Evolutionary conservation across 1,139 yeast genomes (phyloP).

Genomic region (Magnusiomyces fungicola): DNA sequence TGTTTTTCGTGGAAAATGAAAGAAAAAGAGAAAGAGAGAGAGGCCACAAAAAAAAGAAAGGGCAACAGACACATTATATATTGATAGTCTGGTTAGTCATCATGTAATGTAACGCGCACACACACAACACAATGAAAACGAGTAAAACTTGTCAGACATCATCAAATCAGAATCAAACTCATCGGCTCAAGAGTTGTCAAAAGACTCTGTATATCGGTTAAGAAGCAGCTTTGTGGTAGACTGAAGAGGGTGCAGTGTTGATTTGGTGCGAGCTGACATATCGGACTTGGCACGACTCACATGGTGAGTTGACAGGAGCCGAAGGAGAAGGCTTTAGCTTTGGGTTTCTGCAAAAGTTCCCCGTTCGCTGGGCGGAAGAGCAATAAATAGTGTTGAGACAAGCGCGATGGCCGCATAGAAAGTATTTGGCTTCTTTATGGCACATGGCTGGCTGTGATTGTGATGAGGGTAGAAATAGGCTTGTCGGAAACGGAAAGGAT

Average conservation of each 20-base stretch:
- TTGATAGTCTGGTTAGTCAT: too few relatives aligned
- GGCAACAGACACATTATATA: too few relatives aligned
- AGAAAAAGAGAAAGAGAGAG: neutral
- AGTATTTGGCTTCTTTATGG: constrained; percentile 13
- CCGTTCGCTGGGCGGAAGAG: constrained; percentile 10
- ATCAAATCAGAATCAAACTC: too few relatives aligned
- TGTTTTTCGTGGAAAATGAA: too few relatives aligned
- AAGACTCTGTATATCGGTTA: too few relatives aligned
- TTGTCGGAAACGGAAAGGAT: too few relatives aligned
- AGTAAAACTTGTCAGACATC: too few relatives aligned
- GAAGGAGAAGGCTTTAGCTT: constrained; percentile 12
- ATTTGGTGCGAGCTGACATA: neutral
- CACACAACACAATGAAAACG: too few relatives aligned
- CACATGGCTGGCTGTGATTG: constrained; percentile 12
- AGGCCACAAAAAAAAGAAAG: neutral
- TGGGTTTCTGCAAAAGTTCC: constrained; percentile 14
- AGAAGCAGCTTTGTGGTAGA: too few relatives aligned
- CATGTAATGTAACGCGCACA: too few relatives aligned
- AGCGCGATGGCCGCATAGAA: constrained; percentile 14
- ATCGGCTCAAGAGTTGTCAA: too few relatives aligned
- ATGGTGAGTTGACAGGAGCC: constrained; percentile 9
- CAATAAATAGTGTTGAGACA: constrained; percentile 15
- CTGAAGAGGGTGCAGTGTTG: constrained; percentile 1
- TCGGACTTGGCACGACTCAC: constrained; percentile 9
- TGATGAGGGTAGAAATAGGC: too few relatives aligned